Evolutionary conservation across 306 rosid genomes (phyloP).

Genomic region (Mimosa pudica): DNA sequence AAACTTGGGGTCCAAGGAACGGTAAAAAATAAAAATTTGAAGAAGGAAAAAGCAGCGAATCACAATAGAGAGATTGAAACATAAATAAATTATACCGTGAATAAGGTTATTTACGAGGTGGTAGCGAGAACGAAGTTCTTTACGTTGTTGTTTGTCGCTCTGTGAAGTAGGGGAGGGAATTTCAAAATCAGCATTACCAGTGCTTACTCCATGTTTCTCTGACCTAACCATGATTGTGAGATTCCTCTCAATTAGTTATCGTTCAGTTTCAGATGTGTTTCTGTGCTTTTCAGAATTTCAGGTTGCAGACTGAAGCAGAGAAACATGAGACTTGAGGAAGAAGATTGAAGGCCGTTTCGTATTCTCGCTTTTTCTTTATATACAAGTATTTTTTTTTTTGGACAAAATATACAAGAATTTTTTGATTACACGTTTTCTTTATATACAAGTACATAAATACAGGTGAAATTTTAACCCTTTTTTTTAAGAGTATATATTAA

Average conservation of each 20-base stretch:
- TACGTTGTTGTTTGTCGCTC: constrained; percentile 26
- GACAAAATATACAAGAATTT: no score
- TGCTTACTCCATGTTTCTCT: constrained; percentile 29
- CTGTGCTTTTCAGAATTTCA: not conserved
- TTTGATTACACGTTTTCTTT: no score
- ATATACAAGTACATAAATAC: no score
- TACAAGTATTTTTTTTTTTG: no score
- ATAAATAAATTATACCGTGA: constrained; percentile 23
- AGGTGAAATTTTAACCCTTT: no score
- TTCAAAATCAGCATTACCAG: not conserved
- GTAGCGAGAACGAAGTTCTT: constrained; percentile 44
- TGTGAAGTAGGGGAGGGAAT: not conserved
- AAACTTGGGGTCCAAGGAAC: constrained; percentile 2
- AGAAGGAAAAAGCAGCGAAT: not conserved
- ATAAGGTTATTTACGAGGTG: constrained; percentile 32
- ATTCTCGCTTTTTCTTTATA: no score
- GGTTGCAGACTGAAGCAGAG: not conserved
- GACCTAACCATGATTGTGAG: not conserved
- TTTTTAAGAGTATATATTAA: no score
- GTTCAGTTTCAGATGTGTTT: not conserved
- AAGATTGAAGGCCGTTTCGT: not conserved
- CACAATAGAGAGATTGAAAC: not conserved
- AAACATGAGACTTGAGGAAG: not conserved
- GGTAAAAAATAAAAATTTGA: not conserved
- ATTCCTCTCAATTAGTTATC: not conserved